Evolutionary conservation across 768 basidiomycete species (phyloP), one percentile per base, ranked within the genome.

Genomic region (Lentinula sp.): DNA sequence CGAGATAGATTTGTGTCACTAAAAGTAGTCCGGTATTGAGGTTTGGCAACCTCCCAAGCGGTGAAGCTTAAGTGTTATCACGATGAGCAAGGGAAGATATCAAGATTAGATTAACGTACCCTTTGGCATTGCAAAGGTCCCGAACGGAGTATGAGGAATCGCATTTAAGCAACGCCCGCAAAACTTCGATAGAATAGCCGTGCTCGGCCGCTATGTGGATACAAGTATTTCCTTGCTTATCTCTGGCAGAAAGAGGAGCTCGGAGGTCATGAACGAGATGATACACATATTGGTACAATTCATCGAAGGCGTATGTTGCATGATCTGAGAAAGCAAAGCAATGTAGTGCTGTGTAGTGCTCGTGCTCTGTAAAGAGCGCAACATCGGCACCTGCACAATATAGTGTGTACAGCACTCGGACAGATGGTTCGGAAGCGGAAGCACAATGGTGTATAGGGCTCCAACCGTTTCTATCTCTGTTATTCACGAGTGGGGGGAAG

Each of bases 131-230:
- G 57, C 84, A 82, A 70, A 87, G 69, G 64, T 84, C 81, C 35
- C 83, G 79, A 37, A 86, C 79, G 1, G 75, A 68, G 48, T 84
- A 81, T 13, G 77, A 79, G 0, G 75, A 73, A 68, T 92, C 90
- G 64, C 82, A 86, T 49, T 87, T 81, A 50, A 92, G 76, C 61
- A 92, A 76, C 45, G 86, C 79, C 57, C 78, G 75, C 45, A 91
- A 72, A 18, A 91, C 71, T 57, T 87, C 85, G 18, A 85, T 73
- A 71, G 81, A 88, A 59, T 80, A 75, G 50, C 90, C 90, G 64
- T 84, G 82, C 66, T 90, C 88, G 12, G 90, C 90, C 51, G 89
- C 90, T 62, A 90, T 75, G 75, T 92, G 90, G 53, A 92, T 78
- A 75, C 88, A 90, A 3, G 90, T 91, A 68, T 92, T 89, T 64